Conservation (phyloP, 1,284 basidiomycete species). For the Irpex rosettiformis region DNA sequence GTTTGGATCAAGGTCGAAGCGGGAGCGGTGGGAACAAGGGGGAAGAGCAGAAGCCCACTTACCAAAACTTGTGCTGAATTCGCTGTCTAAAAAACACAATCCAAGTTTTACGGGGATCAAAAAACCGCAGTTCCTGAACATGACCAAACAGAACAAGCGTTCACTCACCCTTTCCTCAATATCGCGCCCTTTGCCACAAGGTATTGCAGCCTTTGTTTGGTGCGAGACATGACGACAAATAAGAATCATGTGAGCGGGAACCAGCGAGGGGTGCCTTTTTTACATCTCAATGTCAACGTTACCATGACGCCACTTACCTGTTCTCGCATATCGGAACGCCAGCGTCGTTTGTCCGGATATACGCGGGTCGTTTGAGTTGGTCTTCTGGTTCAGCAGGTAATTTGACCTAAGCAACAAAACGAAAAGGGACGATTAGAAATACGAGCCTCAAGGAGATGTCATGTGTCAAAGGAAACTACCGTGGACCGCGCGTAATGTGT, state of each 20-base stretch:
- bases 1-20: conserved; percentile 13
- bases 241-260: not conserved
- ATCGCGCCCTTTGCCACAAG: conserved; percentile 81
- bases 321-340: conserved; percentile 78
- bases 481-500: not conserved
- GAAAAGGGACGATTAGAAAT: not conserved
- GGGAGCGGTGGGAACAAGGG: conserved; percentile 6
- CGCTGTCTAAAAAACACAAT: conserved; percentile 51
- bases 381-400: conserved; percentile 79
- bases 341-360: conserved; percentile 72
- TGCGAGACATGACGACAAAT: not conserved
- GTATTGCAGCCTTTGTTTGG: conserved; percentile 62
- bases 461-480: conserved; percentile 4
- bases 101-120: conserved; percentile 22
- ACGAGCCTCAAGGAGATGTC: not conserved
- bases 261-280: not conserved
- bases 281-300: conserved; percentile 1
- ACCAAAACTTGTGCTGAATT: conserved; percentile 78
- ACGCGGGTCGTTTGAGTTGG: conserved; percentile 75
- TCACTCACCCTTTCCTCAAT: conserved; percentile 67
- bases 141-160: conserved; percentile 5
- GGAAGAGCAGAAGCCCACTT: conserved; percentile 20
- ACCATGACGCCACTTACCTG: conserved; percentile 40
- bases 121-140: conserved; percentile 15
- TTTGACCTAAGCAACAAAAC: conserved; percentile 63